Conservation (phyloP, 352 stramenopile genomes). For the Phytophthora megakarya region DNA sequence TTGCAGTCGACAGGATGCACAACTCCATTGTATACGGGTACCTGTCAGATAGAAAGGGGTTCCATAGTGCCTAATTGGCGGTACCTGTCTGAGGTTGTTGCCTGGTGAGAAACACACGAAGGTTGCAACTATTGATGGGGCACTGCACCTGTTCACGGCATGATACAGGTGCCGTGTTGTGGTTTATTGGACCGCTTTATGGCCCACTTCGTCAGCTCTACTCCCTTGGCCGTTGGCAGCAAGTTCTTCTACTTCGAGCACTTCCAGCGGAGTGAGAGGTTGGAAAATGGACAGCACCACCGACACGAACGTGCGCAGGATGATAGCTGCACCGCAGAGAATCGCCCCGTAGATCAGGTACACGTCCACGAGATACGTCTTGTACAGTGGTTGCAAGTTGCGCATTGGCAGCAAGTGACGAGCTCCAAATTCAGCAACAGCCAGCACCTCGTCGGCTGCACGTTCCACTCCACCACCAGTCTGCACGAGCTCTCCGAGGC, state of each 20-base stretch:
- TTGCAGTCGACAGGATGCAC: constrained; percentile 15
- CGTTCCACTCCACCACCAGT: constrained; percentile 57
- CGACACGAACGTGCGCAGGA: constrained; percentile 79
- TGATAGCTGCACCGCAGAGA: constrained; percentile 82
- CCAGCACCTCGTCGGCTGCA: constrained; percentile 61
- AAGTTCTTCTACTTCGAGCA: constrained; percentile 29
- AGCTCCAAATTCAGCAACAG: constrained; percentile 59
- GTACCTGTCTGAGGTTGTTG: background rate
- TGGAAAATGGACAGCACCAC: constrained; percentile 73
- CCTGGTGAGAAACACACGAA: constrained; percentile 14
- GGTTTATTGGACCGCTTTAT: constrained; percentile 33
- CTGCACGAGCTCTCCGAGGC: constrained; percentile 63
- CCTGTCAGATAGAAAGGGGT: constrained; percentile 1
- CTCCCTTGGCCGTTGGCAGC: constrained; percentile 18
- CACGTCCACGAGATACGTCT: constrained; percentile 86
- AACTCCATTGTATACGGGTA: background rate
- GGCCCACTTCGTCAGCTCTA: constrained; percentile 14
- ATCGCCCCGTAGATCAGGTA: constrained; percentile 86
- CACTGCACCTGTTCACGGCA: constrained; percentile 14
- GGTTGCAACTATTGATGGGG: constrained; percentile 11
- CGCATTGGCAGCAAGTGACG: constrained; percentile 54
- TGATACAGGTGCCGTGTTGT: constrained; percentile 1
- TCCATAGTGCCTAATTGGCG: too few relatives aligned
- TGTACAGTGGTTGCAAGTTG: constrained; percentile 77
- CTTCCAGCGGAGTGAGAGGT: constrained; percentile 29